These are phyloP conservation scores for Metarhizium robertsii DNA, from an alignment of 2,329 filamentous ascomycete genomes.

Conservation along the genomic window DNA sequence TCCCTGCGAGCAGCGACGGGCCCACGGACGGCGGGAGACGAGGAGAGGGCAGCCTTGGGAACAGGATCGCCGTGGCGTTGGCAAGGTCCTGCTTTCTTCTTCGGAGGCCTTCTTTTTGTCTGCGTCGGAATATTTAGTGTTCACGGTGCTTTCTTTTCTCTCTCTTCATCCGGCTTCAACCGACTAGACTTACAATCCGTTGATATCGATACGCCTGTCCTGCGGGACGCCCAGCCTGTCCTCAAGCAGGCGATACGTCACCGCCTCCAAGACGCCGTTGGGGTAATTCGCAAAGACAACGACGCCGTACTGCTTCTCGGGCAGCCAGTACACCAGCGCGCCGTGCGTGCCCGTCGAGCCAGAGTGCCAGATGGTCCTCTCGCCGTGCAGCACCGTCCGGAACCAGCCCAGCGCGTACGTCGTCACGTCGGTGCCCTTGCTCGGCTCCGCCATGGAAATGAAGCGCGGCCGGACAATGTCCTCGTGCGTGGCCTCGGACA, in stretches of 20 bases:
- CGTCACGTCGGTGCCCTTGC: constrained; percentile 9
- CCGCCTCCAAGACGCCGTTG: constrained; percentile 18
- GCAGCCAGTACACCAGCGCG: constrained; percentile 3
- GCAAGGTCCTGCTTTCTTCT: neutral
- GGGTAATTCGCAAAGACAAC: constrained; percentile 26
- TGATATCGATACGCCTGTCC: constrained; percentile 12
- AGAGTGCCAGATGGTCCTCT: neutral
- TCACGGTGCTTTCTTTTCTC: neutral
- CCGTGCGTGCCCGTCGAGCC: neutral
- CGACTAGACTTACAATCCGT: neutral
- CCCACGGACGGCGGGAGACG: neutral
- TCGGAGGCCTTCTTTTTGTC: neutral
- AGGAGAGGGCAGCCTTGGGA: neutral
- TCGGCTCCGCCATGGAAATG: constrained; percentile 18
- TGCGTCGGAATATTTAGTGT: neutral
- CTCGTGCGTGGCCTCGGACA: constrained; percentile 14
- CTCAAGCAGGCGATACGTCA: constrained; percentile 20
- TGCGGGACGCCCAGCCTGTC: constrained; percentile 17
- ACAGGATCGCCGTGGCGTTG: neutral
- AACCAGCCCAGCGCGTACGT: constrained; percentile 1
- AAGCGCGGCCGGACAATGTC: constrained; percentile 19
- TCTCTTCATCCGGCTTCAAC: neutral
- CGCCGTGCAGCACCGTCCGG: constrained; percentile 1
- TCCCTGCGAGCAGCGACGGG: neutral
- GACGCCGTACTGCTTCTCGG: constrained; percentile 6